A percentile compares a stretch with the other conserved stretches of the same genome.
These are phyloP conservation scores for Paecilomyces sp. DNA, from an alignment of 2,329 filamentous ascomycete species.

Conservation along the genomic window DNA sequence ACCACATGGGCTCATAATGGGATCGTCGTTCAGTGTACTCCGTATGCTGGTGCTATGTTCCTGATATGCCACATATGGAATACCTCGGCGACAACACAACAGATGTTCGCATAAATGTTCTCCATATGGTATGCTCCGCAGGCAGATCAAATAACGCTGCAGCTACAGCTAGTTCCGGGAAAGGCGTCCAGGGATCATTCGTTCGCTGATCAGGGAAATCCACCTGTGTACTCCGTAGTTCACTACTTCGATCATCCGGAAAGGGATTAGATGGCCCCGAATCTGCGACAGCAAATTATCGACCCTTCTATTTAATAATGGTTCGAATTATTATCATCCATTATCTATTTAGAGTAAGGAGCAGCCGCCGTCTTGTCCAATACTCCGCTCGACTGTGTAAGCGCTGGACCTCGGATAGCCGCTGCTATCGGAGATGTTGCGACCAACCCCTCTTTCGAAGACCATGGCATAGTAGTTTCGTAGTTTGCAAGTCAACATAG, in stretches of 20 bases:
- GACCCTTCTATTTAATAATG: neutral
- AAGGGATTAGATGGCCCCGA: neutral
- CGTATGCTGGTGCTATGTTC: neutral
- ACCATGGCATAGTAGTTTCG: neutral
- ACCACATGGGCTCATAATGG: neutral
- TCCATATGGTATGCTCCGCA: neutral
- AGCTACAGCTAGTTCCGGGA: neutral
- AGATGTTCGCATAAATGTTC: neutral
- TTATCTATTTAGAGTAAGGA: too few species aligned
- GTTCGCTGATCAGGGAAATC: neutral
- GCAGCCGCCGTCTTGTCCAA: too few species aligned
- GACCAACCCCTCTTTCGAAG: neutral
- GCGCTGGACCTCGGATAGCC: neutral
- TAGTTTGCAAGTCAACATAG: neutral
- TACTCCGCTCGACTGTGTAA: neutral
- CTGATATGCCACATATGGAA: neutral
- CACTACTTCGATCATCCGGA: neutral
- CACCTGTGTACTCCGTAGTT: neutral
- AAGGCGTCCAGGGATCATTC: neutral
- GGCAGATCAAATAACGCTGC: neutral
- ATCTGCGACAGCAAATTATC: neutral
- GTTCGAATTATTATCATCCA: too few species aligned
- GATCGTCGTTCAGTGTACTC: neutral
- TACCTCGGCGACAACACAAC: neutral
- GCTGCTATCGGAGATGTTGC: neutral